Base-by-base conservation (phyloP, 805 yeast genomes). In the Isabelozyma pseudorhagii region DNA sequence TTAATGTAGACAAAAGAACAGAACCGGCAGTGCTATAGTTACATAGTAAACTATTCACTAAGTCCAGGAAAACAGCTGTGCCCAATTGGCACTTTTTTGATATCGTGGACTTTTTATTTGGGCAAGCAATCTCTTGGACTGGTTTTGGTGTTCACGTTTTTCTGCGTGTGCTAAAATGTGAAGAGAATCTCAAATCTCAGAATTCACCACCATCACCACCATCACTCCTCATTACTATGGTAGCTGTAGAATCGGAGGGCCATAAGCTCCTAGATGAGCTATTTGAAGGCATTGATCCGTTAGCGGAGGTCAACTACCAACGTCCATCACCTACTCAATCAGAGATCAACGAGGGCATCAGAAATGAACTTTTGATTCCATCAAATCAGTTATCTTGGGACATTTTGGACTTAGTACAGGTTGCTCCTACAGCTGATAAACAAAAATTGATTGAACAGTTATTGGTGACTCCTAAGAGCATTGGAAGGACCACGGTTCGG, bases 371-470 rank as follows among this genome's bases (percentile, higher is more conserved):
- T 47, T 69, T 91, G 36, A 78, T 77, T 13, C 96, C 97, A 0
- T 76, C 84, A 0, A 74, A 77, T 42, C 72, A 74, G 42, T 71
- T 93, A 17, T 75, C 87, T 0, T 83, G 92, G 86, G 85, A 82
- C 44, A 71, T 93, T 55, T 72, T 92, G 7, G 88, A 87, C 59
- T 63, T 81, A 17, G 78, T 89, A 7, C 96, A 89, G 61, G 75
- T 74, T 15, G 63, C 72, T 3, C 89, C 87, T 0, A 61, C 67
- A 4, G 64, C 77, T 9, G 64, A 71, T 44, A 59, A 66, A 40
- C 48, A 48, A 14, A 50, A 55, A n/a, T 64, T 82, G 15, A 77
- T 77, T 49, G 70, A 74, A 28, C 71, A 76, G 5, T 70, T 91
- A 48, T 67, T 85, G 38, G 66, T 72, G 7, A 48, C 79, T 1